Conservation (phyloP, 2,329 filamentous ascomycete genomes). For the Gremmenia infestans region DNA sequence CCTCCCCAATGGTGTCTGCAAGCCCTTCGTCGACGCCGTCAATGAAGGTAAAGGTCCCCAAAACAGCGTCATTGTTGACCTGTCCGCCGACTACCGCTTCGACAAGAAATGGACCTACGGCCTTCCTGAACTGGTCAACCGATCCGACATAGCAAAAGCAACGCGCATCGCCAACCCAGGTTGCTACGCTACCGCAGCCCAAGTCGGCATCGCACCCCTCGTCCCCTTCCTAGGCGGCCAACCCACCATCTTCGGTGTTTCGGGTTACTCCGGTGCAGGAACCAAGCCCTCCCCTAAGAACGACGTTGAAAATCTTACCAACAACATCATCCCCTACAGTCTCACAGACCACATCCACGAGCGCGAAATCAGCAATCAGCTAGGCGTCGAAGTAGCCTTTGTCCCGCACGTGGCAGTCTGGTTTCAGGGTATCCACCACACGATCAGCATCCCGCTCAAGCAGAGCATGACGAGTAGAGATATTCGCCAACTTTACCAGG, state of each 20-base stretch:
- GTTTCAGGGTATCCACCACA: slow-evolving; percentile 94
- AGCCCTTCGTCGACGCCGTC: slow-evolving; percentile 87
- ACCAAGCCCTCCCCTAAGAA: slow-evolving; percentile 95
- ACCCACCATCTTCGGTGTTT: slow-evolving; percentile 84
- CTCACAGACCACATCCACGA: slow-evolving; percentile 95
- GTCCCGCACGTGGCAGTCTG: slow-evolving; percentile 92
- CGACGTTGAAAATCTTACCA: slow-evolving; percentile 72
- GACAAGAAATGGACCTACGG: slow-evolving; percentile 83
- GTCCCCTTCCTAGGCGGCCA: slow-evolving; percentile 69
- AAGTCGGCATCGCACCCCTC: slow-evolving; percentile 81
- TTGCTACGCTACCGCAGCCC: slow-evolving; percentile 90
- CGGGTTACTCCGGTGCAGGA: slow-evolving; percentile 90
- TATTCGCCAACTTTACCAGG: slow-evolving; percentile 91
- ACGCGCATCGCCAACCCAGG: slow-evolving; percentile 88
- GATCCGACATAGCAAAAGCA: slow-evolving; percentile 70
- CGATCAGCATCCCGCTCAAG: slow-evolving; percentile 83
- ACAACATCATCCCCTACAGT: slow-evolving; percentile 89
- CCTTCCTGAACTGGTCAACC: slow-evolving; percentile 77
- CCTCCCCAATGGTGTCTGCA: slow-evolving; percentile 89
- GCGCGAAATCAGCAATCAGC: slow-evolving; percentile 76
- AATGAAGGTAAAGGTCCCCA: slow-evolving; percentile 58
- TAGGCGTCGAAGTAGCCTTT: slow-evolving; percentile 73
- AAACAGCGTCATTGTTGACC: slow-evolving; percentile 78
- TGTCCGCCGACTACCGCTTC: slow-evolving; percentile 96
- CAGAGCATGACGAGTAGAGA: slow-evolving; percentile 85